Evolutionary conservation across 2,329 filamentous ascomycete genomes (phyloP).

Genomic region (Aplosporella prunicola): DNA sequence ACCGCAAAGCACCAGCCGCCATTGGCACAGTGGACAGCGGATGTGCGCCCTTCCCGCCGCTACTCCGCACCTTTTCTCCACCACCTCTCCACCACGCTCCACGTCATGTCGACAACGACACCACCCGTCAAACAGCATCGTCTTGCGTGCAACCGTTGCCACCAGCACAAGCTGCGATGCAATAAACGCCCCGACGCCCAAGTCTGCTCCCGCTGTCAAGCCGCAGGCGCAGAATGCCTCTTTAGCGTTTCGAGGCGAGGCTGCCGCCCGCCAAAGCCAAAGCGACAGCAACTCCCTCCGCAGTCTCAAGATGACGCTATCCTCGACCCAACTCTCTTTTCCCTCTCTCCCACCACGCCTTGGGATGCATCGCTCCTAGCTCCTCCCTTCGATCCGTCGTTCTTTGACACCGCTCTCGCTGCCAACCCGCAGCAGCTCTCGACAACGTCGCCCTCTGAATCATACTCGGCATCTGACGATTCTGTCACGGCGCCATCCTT

Average conservation of each 20-base stretch:
- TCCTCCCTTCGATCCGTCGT: not conserved
- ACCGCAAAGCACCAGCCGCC: no score
- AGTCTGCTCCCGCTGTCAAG: constrained; percentile 5
- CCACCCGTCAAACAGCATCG: constrained; percentile 2
- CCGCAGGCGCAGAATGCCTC: not conserved
- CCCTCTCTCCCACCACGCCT: not conserved
- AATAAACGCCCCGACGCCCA: constrained; percentile 3
- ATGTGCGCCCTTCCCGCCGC: no score
- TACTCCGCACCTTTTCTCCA: no score
- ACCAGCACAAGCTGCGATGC: constrained; percentile 12
- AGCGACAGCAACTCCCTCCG: not conserved
- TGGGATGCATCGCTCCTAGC: not conserved
- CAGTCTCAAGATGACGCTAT: not conserved
- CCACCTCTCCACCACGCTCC: no score
- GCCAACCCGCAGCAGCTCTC: not conserved
- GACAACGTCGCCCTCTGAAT: not conserved
- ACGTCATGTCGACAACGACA: not conserved
- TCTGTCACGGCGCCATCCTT: not conserved
- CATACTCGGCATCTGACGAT: not conserved
- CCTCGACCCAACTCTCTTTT: not conserved
- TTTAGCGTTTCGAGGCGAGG: constrained; percentile 2
- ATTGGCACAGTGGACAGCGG: no score
- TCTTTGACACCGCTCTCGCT: not conserved
- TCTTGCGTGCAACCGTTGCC: constrained; percentile 11
- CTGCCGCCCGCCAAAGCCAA: not conserved